Evolutionary conservation across 257 asterid species (phyloP), one percentile per base, ranked within the genome.

Genomic region (Solanum gandarillasii): DNA sequence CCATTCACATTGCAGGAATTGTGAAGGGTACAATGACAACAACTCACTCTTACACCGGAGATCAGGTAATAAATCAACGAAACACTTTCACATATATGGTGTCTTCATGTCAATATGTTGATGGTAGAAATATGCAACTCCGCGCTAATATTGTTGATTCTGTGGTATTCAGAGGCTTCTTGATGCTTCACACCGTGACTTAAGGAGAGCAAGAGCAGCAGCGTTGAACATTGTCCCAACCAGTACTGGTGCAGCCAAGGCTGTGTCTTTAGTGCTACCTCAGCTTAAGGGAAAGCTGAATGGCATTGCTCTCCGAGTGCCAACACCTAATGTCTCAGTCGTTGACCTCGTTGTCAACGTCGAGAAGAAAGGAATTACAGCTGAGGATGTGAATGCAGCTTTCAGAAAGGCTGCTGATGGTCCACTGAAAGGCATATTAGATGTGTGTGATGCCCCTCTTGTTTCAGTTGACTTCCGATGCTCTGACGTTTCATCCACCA

Each of bases 11-110:
- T 90, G 86, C 93, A 95, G 99, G 99, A 48, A 96, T 96, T 89
- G 98, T 93, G 68, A 96, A 96, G 94, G 99, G 98, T 81, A 96
- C 98, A 60, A 96, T 96, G 99, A 96, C 99, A 52, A 96, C 98
- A 71, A 96, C 99, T 29, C 98, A 95, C 92, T 96, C 99, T 23
- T 96, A 96, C 96, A 96, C 99, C 6, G 98, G 99, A 68, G 99
- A 96, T 91, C 98, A 96, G 98, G 97, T 95, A 72, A 72, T 72
- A 32, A 39, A 38, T 52, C 35, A 76, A 38, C 0, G 35, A n/a
- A 78, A n/a, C 62, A 39, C n/a, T 32, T 39, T n/a, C 62, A 2
- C 4, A 3, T 14, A 14, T 9, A 16, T 43, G 39, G 9, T 43
- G 83, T 4, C 60, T 79, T 79, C 85, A 27, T 79, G 67, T 46